Conservation (phyloP, 2,329 filamentous ascomycete species). For the Arthrobotrys conoides region DNA sequence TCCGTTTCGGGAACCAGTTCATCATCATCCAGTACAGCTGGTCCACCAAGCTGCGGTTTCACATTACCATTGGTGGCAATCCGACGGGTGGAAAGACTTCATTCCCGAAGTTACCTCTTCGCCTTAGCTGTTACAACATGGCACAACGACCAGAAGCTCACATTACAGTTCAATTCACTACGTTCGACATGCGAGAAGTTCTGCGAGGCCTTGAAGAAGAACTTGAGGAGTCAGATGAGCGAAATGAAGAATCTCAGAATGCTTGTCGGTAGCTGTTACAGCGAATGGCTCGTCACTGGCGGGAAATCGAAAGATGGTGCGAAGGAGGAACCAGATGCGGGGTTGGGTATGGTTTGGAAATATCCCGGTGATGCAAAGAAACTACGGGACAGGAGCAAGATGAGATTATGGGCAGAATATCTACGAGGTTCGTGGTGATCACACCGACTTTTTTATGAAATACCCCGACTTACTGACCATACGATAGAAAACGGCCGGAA, state of each 20-base stretch:
- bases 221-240: constrained; percentile 86
- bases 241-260: constrained; percentile 87
- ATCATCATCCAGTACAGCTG: constrained; percentile 83
- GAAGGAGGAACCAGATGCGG: constrained; percentile 84
- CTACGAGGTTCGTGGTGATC: constrained; percentile 72
- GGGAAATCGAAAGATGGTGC: constrained; percentile 74
- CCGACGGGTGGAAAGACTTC: constrained; percentile 89
- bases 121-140: constrained; percentile 94
- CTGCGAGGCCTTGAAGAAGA: constrained; percentile 94
- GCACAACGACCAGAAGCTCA: constrained; percentile 92
- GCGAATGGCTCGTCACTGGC: constrained; percentile 79
- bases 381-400: constrained; percentile 93
- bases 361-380: constrained; percentile 97
- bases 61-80: constrained; percentile 93
- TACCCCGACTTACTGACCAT: constrained; percentile 6
- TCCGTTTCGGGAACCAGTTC: constrained; percentile 83
- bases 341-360: constrained; percentile 89
- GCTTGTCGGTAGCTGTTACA: constrained; percentile 88
- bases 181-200: constrained; percentile 92
- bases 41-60: constrained; percentile 79
- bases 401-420: constrained; percentile 97
- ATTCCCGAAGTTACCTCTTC: constrained; percentile 92
- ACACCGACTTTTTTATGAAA: constrained; percentile 2
- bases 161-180: constrained; percentile 89
- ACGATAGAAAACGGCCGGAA: constrained; percentile 89